These are phyloP conservation scores for Pittosporum tobira DNA, from an alignment of 129 eudicot species.

Conservation along the genomic window DNA sequence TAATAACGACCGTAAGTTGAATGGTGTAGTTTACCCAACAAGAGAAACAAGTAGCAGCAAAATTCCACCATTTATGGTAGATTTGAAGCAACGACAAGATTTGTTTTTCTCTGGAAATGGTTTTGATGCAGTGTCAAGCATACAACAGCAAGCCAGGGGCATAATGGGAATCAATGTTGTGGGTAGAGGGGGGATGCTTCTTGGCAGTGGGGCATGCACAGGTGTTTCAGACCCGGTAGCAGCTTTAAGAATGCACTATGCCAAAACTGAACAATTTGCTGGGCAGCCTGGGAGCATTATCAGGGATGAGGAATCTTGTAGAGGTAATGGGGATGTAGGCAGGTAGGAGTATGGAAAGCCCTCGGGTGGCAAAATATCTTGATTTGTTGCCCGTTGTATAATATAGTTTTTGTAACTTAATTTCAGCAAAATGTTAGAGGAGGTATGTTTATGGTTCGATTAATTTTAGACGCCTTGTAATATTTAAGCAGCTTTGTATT, in stretches of 20 bases:
- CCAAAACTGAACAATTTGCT: conserved; percentile 38
- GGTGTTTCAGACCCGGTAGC: conserved; percentile 78
- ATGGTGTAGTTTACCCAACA: conserved; percentile 32
- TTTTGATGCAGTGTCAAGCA: conserved; percentile 22
- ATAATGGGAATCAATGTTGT: conserved; percentile 22
- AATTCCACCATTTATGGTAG: conserved; percentile 46
- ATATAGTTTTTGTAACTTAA: conserved; percentile 30
- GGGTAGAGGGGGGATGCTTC: conserved; percentile 17
- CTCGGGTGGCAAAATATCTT: conserved; percentile 15
- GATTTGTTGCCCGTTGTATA: conserved; percentile 28
- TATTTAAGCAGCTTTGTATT: conserved; percentile 42
- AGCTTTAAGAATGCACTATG: conserved; percentile 72
- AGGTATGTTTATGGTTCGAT: conserved; percentile 13
- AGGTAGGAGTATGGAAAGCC: conserved; percentile 34
- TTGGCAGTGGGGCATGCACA: conserved; percentile 25
- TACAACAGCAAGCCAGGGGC: conserved; percentile 26
- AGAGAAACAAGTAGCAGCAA: conserved; percentile 29
- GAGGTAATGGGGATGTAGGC: conserved; percentile 50
- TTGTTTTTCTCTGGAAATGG: conserved; percentile 32
- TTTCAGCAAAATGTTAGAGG: conserved; percentile 19
- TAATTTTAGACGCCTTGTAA: conserved; percentile 29
- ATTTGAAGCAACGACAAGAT: conserved; percentile 30
- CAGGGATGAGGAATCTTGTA: conserved; percentile 46
- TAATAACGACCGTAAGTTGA: conserved; percentile 20
- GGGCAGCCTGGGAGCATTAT: conserved; percentile 21